phyloP scores from a whole-genome alignment of 768 basidiomycete species.

The Russula sp. region DNA sequence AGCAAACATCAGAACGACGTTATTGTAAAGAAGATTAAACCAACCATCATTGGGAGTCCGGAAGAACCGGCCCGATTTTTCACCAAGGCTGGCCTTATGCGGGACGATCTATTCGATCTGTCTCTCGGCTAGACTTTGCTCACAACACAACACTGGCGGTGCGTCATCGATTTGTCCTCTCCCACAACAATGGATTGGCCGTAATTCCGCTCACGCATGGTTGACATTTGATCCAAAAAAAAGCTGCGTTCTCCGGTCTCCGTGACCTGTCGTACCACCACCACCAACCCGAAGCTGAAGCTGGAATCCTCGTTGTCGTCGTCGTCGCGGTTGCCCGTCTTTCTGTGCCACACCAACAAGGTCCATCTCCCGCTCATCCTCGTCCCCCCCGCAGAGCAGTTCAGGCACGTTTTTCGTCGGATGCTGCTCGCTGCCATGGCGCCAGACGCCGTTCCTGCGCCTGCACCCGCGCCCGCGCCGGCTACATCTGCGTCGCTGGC shows the following conservation, averaged over 20 bases:
- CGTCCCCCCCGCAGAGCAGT: constrained; percentile 45
- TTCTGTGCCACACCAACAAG: constrained; percentile 21
- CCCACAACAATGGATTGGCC: not conserved
- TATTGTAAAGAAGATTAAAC: too few species aligned
- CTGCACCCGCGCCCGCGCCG: too few species aligned
- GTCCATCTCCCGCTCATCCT: constrained; percentile 37
- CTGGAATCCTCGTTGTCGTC: constrained; percentile 4
- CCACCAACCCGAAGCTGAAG: not conserved
- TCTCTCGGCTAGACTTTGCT: too few species aligned
- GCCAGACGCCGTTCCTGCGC: too few species aligned
- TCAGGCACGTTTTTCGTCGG: constrained; percentile 30
- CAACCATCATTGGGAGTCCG: too few species aligned
- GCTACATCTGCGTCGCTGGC: not conserved
- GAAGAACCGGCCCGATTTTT: too few species aligned
- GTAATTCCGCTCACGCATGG: not conserved
- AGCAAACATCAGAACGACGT: too few species aligned
- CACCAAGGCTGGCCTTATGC: too few species aligned
- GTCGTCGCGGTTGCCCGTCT: constrained; percentile 3
- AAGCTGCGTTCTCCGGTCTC: constrained; percentile 4
- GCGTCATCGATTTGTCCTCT: too few species aligned
- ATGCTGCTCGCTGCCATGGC: constrained; percentile 24
- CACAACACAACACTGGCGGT: too few species aligned
- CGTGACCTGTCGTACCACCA: too few species aligned
- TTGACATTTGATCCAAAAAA: not conserved
- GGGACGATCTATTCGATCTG: too few species aligned